A percentile compares a stretch with the other conserved stretches of the same genome.
phyloP scores from a whole-genome alignment of 306 rosid species.

The Cicer bijugum region DNA sequence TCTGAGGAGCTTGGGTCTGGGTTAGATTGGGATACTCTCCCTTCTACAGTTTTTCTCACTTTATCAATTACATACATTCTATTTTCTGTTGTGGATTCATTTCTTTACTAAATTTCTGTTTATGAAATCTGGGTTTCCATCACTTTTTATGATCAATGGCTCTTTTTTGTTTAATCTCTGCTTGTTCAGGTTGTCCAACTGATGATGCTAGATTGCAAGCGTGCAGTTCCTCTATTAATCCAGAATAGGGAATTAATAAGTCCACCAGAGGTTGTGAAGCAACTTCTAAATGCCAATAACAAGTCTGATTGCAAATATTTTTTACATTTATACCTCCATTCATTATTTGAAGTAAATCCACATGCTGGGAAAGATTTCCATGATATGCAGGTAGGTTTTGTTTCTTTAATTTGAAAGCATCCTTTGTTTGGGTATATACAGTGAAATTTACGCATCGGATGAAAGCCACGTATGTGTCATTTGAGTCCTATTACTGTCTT shows the following conservation, averaged over 20 bases:
- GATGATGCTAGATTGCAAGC: conserved; percentile 94
- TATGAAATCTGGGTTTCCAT: not conserved
- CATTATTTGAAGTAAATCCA: conserved; percentile 87
- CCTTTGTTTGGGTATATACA: conserved; percentile 32
- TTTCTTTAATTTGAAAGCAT: conserved; percentile 42
- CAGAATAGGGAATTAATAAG: conserved; percentile 73
- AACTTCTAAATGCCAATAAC: conserved; percentile 63
- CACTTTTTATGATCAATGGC: conserved; percentile 18
- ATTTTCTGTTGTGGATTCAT: too few relatives aligned
- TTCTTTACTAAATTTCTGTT: too few relatives aligned
- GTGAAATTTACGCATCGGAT: conserved; percentile 30
- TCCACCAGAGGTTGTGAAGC: conserved; percentile 82
- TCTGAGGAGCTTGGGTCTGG: too few relatives aligned
- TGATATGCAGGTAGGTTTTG: conserved; percentile 81
- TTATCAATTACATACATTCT: too few relatives aligned
- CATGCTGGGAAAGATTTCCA: conserved; percentile 94
- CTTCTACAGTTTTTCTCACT: too few relatives aligned
- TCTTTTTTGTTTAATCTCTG: conserved; percentile 44
- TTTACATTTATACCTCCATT: conserved; percentile 83
- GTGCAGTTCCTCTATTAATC: conserved; percentile 75
- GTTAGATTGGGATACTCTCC: too few relatives aligned
- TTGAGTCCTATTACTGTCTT: conserved; percentile 26
- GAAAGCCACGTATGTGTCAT: conserved; percentile 24
- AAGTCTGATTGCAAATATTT: conserved; percentile 70
- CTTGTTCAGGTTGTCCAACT: conserved; percentile 76